phyloP scores from a whole-genome alignment of 768 basidiomycete species.

The Phaeolepiota aurea region DNA sequence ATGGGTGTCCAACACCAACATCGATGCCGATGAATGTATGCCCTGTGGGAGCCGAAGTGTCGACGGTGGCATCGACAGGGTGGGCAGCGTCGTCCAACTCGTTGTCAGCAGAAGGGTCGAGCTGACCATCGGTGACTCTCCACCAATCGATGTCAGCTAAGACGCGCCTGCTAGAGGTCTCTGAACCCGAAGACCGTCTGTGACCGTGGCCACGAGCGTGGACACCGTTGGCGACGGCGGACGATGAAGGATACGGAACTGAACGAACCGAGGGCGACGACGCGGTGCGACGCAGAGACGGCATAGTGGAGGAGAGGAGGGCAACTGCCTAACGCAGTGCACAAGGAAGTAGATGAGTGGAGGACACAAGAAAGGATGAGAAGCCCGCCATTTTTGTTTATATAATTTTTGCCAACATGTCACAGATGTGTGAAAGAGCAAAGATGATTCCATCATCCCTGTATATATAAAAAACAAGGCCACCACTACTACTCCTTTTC shows the following conservation, averaged over 20 bases:
- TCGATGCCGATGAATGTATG: constrained; percentile 23
- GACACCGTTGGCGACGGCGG: constrained; percentile 16
- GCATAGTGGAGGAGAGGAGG: constrained; percentile 31
- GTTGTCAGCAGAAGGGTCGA: constrained; percentile 33
- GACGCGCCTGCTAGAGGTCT: constrained; percentile 56
- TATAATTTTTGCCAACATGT: constrained; percentile 43
- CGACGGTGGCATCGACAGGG: constrained; percentile 25
- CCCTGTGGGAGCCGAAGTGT: constrained; percentile 10
- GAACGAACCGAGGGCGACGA: constrained; percentile 65
- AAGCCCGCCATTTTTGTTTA: constrained; percentile 23
- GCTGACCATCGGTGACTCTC: constrained; percentile 70
- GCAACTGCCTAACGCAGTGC: constrained; percentile 48
- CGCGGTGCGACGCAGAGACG: constrained; percentile 72
- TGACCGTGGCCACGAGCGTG: constrained; percentile 32
- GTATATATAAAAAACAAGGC: too few relatives aligned
- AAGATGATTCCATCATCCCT: too few relatives aligned
- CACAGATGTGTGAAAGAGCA: constrained; percentile 19
- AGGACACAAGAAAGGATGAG: constrained; percentile 27
- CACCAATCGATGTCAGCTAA: constrained; percentile 88
- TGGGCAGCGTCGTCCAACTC: constrained; percentile 31
- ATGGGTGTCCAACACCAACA: constrained; percentile 29
- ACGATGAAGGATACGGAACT: constrained; percentile 54
- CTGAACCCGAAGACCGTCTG: constrained; percentile 64
- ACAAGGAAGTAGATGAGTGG: constrained; percentile 19
- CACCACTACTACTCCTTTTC: too few relatives aligned